Percentiles rank a stretch among this genome's conserved stretches.
These are phyloP conservation scores for Rhizophagus clarus DNA, from an alignment of 192 early-diverging fungal genomes.

Conservation along the genomic window DNA sequence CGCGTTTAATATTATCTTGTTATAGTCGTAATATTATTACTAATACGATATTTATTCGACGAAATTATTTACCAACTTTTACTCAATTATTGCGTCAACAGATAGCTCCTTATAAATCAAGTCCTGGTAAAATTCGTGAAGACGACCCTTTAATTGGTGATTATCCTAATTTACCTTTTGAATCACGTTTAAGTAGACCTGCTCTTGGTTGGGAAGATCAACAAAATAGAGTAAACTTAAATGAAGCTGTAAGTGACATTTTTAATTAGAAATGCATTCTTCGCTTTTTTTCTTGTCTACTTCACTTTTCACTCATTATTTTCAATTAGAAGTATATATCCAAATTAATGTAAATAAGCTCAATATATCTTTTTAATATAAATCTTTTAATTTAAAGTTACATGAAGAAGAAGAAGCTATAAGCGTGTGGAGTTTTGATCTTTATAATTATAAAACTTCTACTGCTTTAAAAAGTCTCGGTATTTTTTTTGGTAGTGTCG, in stretches of 20 bases:
- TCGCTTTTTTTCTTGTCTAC: not conserved
- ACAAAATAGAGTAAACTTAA: conserved; percentile 9
- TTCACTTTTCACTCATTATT: not conserved
- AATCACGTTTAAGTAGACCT: not conserved
- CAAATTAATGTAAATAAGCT: not conserved
- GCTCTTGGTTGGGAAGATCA: conserved; percentile 11
- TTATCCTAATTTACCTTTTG: conserved; percentile 24
- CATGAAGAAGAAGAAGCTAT: conserved; percentile 27
- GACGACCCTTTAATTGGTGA: conserved; percentile 13
- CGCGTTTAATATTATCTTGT: not conserved
- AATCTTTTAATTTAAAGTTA: not conserved
- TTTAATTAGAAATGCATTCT: not conserved
- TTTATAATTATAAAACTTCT: not conserved
- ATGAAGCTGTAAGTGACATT: not conserved
- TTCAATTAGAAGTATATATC: no score
- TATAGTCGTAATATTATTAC: not conserved
- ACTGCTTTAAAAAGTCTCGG: not conserved
- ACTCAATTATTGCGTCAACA: not conserved
- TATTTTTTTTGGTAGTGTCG: not conserved
- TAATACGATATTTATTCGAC: not conserved
- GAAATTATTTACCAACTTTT: not conserved
- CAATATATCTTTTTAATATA: not conserved
- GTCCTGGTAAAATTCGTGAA: not conserved
- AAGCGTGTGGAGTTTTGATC: conserved; percentile 9
- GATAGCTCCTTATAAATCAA: not conserved